These are phyloP conservation scores for Penicillium paneum DNA, from an alignment of 2,329 filamentous ascomycete species.

Conservation along the genomic window DNA sequence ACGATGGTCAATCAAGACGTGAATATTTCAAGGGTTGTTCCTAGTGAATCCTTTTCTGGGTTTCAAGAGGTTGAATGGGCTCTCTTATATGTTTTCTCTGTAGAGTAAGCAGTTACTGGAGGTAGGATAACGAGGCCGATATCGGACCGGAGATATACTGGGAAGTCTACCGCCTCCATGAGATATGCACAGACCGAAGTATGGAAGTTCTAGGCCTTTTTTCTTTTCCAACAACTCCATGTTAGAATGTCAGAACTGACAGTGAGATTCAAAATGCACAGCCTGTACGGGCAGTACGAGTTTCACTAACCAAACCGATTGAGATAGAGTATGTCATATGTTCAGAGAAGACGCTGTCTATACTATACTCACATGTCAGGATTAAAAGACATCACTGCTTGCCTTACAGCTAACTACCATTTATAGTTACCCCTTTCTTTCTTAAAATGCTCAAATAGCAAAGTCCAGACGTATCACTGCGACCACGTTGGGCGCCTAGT, in stretches of 20 bases:
- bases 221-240: neutral
- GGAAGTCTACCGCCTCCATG: neutral
- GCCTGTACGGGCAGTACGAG: neutral
- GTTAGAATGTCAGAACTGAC: no score
- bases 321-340: no score
- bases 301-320: neutral
- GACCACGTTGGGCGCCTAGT: neutral
- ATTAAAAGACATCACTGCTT: neutral
- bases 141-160: slow-evolving; percentile 5
- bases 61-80: neutral
- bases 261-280: neutral
- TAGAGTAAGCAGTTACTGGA: neutral
- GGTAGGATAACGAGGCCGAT: slow-evolving; percentile 1
- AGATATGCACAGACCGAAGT: neutral
- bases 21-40: neutral
- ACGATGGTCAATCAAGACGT: neutral
- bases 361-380: neutral
- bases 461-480: neutral
- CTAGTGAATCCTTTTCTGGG: neutral
- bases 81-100: neutral
- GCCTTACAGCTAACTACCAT: neutral
- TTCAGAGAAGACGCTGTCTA: neutral
- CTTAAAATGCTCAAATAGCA: neutral
- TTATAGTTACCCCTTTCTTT: neutral
- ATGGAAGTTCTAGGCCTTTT: neutral